Evolutionary conservation across 1,139 yeast species (phyloP), one percentile per base, ranked within the genome.

Genomic region (Hemisphaericaspora xylanilytica): DNA sequence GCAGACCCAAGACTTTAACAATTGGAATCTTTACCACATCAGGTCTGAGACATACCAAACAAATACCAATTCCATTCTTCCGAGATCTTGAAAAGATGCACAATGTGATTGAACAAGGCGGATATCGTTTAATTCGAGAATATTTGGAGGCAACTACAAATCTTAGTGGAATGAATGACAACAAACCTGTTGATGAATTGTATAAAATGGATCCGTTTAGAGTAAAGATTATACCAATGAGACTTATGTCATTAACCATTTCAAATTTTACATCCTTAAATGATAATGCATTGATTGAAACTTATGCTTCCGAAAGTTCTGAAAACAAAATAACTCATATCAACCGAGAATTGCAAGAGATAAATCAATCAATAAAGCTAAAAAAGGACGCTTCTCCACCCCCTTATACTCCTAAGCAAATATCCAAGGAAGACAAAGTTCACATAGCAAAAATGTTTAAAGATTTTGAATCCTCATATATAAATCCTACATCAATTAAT

Each of bases 1-100:
- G 72, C 22, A 52, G 83, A 33, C 86, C 88, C 1, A 73, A 73
- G 40, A 80, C 84, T 0, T 47, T 79, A 4, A 61, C 75, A 4
- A 46, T 80, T 1, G 61, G 65, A 14, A 28, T 53, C 3, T 47
- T 56, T 12, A 51, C 66, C 14, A 52, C 50, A 0, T 36, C 55
- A 3, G 50, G 53, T 38, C 41, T 45, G 7, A 61, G 47, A 41
- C 63, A 62, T 46, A 72, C 84, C 0, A 67, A 67, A 40, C 85
- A 78, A 51, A 55, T 68, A 27, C 58, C 74, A 3, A 40, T 80
- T 10, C 62, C 75, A 15, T 53, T 70, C 7, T 54, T 63, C 2
- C 63, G 65, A 36, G 65, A 74, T 13, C 55, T 73, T 37, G 67
- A 60, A 0, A 69, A 69, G 33, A 49, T 78, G 24, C 63, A 65